Conservation (phyloP, 257 asterid genomes). For the Parsonsia alboflavescens region DNA sequence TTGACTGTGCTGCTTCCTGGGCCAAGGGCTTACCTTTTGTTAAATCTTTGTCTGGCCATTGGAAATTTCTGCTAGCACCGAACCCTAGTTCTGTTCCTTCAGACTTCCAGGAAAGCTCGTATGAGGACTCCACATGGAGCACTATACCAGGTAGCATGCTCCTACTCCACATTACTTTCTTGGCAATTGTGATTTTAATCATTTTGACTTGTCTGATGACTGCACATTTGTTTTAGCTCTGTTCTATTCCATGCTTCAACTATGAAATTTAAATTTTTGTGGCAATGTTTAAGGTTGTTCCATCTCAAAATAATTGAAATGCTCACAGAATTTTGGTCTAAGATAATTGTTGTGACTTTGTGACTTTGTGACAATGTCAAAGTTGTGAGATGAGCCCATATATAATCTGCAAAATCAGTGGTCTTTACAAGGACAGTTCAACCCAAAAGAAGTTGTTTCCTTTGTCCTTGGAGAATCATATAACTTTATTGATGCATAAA, state of each 20-base stretch:
- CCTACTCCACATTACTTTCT: conserved; percentile 1
- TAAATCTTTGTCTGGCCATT: conserved; percentile 74
- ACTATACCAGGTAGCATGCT: conserved; percentile 67
- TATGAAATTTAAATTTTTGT: neutral
- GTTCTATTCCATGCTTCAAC: neutral
- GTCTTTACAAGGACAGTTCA: too few relatives aligned
- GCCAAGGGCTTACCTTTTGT: conserved; percentile 80
- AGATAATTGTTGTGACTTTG: neutral
- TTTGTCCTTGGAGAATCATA: neutral
- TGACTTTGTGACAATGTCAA: neutral
- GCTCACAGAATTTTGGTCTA: neutral
- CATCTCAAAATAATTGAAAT: neutral
- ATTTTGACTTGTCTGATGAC: neutral
- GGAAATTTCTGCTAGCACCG: conserved; percentile 73
- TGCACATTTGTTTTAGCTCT: neutral
- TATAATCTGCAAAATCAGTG: neutral
- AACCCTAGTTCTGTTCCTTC: conserved; percentile 50
- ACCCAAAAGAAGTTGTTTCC: neutral
- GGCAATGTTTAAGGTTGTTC: neutral
- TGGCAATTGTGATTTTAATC: neutral
- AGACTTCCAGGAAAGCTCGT: conserved; percentile 52
- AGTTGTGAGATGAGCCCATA: neutral
- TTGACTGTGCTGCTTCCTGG: conserved; percentile 86
- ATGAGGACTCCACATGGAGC: conserved; percentile 78
- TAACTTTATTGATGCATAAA: too few relatives aligned